Evolutionary conservation across 2,329 filamentous ascomycete species (phyloP).

Genomic region (Colletotrichum shisoi): DNA sequence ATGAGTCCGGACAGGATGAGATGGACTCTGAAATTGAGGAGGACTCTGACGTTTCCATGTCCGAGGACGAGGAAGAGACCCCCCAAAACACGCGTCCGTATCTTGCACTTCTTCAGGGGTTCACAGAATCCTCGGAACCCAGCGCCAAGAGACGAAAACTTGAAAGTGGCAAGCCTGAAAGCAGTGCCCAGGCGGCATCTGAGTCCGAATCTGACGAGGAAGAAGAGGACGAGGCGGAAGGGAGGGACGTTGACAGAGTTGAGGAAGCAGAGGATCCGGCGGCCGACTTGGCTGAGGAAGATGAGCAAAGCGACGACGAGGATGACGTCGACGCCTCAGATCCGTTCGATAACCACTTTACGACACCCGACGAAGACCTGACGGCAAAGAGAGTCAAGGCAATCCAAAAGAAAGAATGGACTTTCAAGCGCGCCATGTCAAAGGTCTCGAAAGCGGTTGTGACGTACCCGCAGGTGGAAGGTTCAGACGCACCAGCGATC

Average conservation of each 20-base stretch:
- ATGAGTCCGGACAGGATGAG: constrained; percentile 44
- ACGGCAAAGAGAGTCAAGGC: constrained; percentile 63
- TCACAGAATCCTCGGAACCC: constrained; percentile 57
- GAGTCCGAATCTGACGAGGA: constrained; percentile 41
- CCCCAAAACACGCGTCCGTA: constrained; percentile 59
- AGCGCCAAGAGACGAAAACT: constrained; percentile 67
- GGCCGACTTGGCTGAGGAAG: constrained; percentile 42
- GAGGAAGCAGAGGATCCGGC: constrained; percentile 39
- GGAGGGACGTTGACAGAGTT: constrained; percentile 43
- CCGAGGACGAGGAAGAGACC: constrained; percentile 54
- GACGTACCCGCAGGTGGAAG: constrained; percentile 55
- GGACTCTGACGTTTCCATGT: constrained; percentile 49
- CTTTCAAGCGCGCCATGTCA: constrained; percentile 56
- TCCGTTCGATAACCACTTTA: constrained; percentile 84
- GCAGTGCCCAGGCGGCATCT: constrained; percentile 37
- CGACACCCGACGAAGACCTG: constrained; percentile 68
- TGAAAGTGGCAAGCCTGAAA: constrained; percentile 48
- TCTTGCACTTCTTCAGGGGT: constrained; percentile 65
- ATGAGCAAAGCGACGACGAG: constrained; percentile 41
- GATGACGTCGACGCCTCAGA: constrained; percentile 62
- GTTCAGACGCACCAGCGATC: constrained; percentile 46
- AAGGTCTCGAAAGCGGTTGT: constrained; percentile 59
- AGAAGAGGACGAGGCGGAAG: constrained; percentile 43
- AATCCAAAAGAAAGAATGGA: constrained; percentile 61
- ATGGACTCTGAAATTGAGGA: constrained; percentile 50